Evolutionary conservation across 2,329 filamentous ascomycete species (phyloP).

Genomic region (Fusarium goolgardi): DNA sequence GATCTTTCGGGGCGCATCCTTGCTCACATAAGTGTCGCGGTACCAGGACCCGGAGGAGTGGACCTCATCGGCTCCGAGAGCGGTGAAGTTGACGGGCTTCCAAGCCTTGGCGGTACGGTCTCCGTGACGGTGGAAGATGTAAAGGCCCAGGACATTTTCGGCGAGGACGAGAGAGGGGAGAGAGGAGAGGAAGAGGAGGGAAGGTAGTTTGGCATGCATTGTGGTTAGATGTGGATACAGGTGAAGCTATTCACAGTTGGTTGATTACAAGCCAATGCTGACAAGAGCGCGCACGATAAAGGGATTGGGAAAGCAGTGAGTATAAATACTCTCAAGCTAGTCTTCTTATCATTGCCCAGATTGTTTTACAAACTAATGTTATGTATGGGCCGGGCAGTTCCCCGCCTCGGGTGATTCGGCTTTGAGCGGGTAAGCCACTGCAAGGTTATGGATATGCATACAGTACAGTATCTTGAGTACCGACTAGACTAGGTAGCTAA

Average conservation of each 20-base stretch:
- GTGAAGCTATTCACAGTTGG: constrained; percentile 21
- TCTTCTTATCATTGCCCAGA: neutral
- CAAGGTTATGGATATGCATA: constrained; percentile 17
- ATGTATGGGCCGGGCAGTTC: neutral
- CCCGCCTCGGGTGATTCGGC: constrained; percentile 30
- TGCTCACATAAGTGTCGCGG: constrained; percentile 77
- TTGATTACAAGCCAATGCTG: neutral
- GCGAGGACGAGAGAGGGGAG: constrained; percentile 54
- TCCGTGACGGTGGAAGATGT: constrained; percentile 90
- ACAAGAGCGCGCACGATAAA: neutral
- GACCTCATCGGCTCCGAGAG: constrained; percentile 82
- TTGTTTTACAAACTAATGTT: neutral
- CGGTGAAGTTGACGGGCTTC: constrained; percentile 77
- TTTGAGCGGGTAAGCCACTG: constrained; percentile 27
- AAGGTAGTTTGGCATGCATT: constrained; percentile 57
- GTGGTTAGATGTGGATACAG: constrained; percentile 6
- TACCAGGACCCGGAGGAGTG: constrained; percentile 79
- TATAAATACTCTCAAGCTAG: constrained; percentile 1
- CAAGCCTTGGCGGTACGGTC: constrained; percentile 85
- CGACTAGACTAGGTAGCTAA: too few species aligned
- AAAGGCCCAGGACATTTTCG: constrained; percentile 82
- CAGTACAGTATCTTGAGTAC: neutral
- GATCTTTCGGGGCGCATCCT: constrained; percentile 70
- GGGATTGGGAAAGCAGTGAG: neutral
- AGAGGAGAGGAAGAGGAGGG: constrained; percentile 52